Percentiles rank a stretch among this genome's conserved stretches.
Evolutionary conservation across 1,139 yeast species (phyloP).

Genomic region (Chernovozyma sophiae-reginae): DNA sequence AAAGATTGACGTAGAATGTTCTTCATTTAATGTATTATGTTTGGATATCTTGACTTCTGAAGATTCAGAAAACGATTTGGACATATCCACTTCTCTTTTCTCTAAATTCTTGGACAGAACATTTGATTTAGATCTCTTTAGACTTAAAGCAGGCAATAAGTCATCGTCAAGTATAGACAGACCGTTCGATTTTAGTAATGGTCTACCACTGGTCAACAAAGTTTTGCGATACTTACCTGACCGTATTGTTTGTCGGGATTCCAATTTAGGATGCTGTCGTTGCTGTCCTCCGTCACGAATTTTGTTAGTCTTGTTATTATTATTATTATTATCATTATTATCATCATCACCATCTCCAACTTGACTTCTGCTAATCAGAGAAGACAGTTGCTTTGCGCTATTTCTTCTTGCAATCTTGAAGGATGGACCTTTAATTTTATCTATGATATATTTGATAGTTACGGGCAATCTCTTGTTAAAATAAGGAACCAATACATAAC

Average conservation of each 20-base stretch:
- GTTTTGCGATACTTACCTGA: slow-evolving; percentile 10
- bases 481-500: slow-evolving; percentile 52
- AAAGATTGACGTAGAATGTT: slow-evolving; percentile 18
- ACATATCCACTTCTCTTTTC: slow-evolving; percentile 47
- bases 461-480: slow-evolving; percentile 47
- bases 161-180: slow-evolving; percentile 13
- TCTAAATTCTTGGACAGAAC: slow-evolving; percentile 37
- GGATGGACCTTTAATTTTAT: slow-evolving; percentile 47
- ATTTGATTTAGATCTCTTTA: slow-evolving; percentile 41
- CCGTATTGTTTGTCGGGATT: too few relatives aligned
- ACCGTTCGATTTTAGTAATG: background rate
- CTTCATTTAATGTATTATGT: background rate
- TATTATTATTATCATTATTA: background rate
- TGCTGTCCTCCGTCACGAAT: too few relatives aligned
- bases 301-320: background rate
- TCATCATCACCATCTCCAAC: background rate
- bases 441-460: slow-evolving; percentile 43
- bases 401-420: slow-evolving; percentile 21
- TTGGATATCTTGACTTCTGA: slow-evolving; percentile 1
- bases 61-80: slow-evolving; percentile 12
- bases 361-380: background rate
- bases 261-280: background rate
- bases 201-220: slow-evolving; percentile 7
- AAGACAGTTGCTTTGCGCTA: background rate
- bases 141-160: slow-evolving; percentile 27